Evolutionary conservation across 2,329 filamentous ascomycete species (phyloP), one percentile per base, ranked within the genome.

Genomic region (Dothiorella sarmentorum): DNA sequence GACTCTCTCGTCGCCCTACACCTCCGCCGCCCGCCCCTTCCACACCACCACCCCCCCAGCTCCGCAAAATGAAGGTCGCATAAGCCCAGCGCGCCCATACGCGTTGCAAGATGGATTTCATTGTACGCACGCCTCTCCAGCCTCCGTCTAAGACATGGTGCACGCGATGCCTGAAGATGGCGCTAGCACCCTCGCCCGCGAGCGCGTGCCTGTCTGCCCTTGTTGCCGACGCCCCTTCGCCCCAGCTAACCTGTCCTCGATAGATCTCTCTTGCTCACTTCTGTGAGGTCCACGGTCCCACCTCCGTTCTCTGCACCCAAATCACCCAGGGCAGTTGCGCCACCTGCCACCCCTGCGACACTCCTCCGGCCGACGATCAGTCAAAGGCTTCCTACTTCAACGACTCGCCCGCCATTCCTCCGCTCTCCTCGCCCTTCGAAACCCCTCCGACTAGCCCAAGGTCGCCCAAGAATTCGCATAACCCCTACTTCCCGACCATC

Each of bases 241-340:
- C 40, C 33, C n/a, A 37, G 61, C 67, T 70, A 65, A 71, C 59
- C 35, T 29, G 10, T 63, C 18, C 52, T 33, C 31, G 22, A n/a
- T 66, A 85, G 82, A 78, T 85, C 68, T 84, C 82, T 66, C 77
- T 85, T 63, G 83, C 82, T 63, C 82, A 85, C 73, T 85, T 85
- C 70, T 85, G 82, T 72, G 82, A 85, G 73, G 75, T 82, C 70
- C 81, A 85, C 77, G 82, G 82, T 69, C 82, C 82, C 17, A 85
- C 82, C 55, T 83, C 81, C 59, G 83, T 84, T 69, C 80, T 85
- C 63, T 84, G 82, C 71, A 84, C 82, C 60, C 82, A 84, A 69
- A 79, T 82, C 63, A 74, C 80, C 49, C 80, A 80, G 13, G 75
- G 81, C 59, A 74, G 80, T 58, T 85, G 82, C 66, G 69, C 73